Conservation (phyloP, 2,329 filamentous ascomycete species). For the Fusarium bulbicola region DNA sequence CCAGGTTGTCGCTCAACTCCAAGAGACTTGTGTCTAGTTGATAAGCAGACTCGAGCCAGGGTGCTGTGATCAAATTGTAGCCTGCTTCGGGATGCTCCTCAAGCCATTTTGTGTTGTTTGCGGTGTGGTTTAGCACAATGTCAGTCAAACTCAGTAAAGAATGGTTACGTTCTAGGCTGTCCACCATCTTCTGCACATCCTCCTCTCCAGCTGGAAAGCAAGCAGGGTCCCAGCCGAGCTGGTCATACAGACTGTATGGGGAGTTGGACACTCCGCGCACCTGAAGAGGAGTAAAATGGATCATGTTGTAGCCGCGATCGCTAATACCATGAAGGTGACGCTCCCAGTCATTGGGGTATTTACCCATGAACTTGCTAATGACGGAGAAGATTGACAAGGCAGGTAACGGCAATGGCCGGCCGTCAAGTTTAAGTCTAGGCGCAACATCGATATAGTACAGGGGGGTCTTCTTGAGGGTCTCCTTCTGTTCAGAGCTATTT, state of each 20-base stretch:
- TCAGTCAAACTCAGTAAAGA: constrained; percentile 90
- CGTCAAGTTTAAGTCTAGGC: constrained; percentile 79
- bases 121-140: constrained; percentile 98
- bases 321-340: constrained; percentile 88
- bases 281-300: constrained; percentile 96
- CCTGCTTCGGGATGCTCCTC: constrained; percentile 94
- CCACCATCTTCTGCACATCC: constrained; percentile 80
- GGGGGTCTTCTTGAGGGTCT: constrained; percentile 71
- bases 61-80: constrained; percentile 92
- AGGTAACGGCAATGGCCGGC: constrained; percentile 79
- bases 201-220: constrained; percentile 87
- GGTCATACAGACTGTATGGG: constrained; percentile 95
- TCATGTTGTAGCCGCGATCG: constrained; percentile 96
- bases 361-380: constrained; percentile 98
- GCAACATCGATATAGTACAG: constrained; percentile 95
- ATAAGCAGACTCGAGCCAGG: constrained; percentile 74
- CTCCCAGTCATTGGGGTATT: constrained; percentile 90
- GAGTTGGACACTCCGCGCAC: constrained; percentile 90
- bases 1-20: constrained; percentile 80
- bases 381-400: constrained; percentile 92
- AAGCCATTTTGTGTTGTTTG: constrained; percentile 94
- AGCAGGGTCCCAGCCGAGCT: constrained; percentile 82
- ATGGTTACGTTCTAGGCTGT: constrained; percentile 84
- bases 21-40: constrained; percentile 70
- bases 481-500: constrained; percentile 42